Evolutionary conservation across 106 monocot genomes (phyloP).

Genomic region (Allium cepa): DNA sequence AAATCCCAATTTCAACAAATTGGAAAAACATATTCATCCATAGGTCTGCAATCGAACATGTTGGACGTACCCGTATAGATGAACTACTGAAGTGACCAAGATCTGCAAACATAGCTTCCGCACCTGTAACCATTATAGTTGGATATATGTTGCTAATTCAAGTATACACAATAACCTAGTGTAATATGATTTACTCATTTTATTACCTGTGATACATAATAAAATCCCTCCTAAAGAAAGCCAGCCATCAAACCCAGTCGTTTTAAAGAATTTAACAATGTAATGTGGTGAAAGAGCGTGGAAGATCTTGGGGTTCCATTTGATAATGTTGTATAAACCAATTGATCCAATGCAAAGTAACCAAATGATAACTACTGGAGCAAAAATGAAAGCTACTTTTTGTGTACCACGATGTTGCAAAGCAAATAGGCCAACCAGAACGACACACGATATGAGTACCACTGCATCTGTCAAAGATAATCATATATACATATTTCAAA

Average conservation of each 20-base stretch:
- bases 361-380: constrained; percentile 81
- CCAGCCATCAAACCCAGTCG: constrained; percentile 80
- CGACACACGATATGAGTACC: constrained; percentile 62
- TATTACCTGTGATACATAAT: constrained; percentile 65
- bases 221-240: constrained; percentile 72
- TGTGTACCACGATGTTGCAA: constrained; percentile 83
- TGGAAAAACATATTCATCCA: too few species aligned
- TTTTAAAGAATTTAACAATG: constrained; percentile 56
- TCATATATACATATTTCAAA: too few species aligned
- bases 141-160: neutral
- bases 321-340: constrained; percentile 75
- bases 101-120: constrained; percentile 91
- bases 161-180: neutral
- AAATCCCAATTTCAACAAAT: too few species aligned
- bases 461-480: constrained; percentile 34
- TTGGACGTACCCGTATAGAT: constrained; percentile 59
- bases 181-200: neutral
- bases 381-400: constrained; percentile 79
- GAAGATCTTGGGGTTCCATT: constrained; percentile 69
- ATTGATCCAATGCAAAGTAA: constrained; percentile 55
- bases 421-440: constrained; percentile 82
- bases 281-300: constrained; percentile 74
- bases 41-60: too few species aligned
- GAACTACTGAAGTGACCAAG: constrained; percentile 65
- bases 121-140: constrained; percentile 29